phyloP scores from a whole-genome alignment of 192 early-diverging fungal genomes.

The Fimicolochytrium jonesii region DNA sequence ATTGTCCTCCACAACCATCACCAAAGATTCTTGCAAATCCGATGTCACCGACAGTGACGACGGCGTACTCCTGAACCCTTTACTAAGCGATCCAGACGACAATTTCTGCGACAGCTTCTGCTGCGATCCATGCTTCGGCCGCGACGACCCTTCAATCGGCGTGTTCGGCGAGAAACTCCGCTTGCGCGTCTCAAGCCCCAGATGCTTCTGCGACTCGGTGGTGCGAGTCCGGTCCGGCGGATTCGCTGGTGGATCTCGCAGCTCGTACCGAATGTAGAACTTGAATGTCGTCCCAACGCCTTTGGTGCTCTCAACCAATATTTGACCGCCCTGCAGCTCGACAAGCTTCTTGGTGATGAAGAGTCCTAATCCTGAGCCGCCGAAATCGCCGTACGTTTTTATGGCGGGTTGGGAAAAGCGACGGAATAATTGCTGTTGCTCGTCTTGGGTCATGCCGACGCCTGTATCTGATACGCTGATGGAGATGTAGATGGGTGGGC shows the following conservation, averaged over 20 bases:
- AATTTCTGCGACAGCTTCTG: neutral
- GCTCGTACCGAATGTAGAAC: slow-evolving; percentile 23
- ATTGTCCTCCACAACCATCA: neutral
- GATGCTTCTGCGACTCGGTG: neutral
- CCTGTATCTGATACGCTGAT: slow-evolving; percentile 32
- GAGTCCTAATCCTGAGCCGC: slow-evolving; percentile 45
- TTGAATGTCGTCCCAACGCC: slow-evolving; percentile 31
- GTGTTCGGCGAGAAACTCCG: neutral
- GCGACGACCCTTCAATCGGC: neutral
- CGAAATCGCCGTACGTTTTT: slow-evolving; percentile 40
- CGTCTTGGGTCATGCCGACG: slow-evolving; percentile 30
- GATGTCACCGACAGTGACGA: slow-evolving; percentile 3
- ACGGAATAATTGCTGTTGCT: slow-evolving; percentile 22
- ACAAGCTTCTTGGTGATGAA: slow-evolving; percentile 42
- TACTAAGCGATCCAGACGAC: slow-evolving; percentile 6
- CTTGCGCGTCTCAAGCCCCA: neutral
- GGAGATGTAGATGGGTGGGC: slow-evolving; percentile 8
- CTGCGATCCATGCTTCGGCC: neutral
- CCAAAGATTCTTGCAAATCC: neutral
- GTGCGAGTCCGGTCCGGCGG: neutral
- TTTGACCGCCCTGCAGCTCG: slow-evolving; percentile 35
- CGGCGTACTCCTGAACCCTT: slow-evolving; percentile 8
- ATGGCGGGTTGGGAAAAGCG: slow-evolving; percentile 31
- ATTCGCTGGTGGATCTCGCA: slow-evolving; percentile 15
- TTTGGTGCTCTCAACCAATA: slow-evolving; percentile 34